Evolutionary conservation across 2,329 filamentous ascomycete genomes (phyloP).

Genomic region (Ophiostoma pallidulum): DNA sequence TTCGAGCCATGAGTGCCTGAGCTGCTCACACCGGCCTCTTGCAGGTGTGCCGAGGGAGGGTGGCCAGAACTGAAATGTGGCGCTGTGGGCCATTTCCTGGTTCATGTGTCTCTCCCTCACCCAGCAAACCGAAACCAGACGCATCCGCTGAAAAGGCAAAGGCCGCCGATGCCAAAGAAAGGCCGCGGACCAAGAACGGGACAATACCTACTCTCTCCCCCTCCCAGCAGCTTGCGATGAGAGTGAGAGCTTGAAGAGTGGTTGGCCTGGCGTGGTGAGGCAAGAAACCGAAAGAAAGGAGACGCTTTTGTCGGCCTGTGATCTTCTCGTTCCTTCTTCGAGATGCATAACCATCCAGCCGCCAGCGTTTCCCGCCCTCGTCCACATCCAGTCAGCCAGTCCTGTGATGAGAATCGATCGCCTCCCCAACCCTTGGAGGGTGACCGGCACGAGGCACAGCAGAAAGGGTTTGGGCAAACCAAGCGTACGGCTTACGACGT

Average conservation of each 20-base stretch:
- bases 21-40: not conserved
- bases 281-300: not conserved
- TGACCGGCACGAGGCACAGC: conserved; percentile 4
- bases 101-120: not conserved
- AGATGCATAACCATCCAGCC: conserved; percentile 1
- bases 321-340: not conserved
- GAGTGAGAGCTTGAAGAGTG: not conserved
- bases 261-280: too few species aligned
- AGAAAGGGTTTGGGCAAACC: not conserved
- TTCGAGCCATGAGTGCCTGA: not conserved
- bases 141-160: too few species aligned
- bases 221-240: not conserved
- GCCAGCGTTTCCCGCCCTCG: not conserved
- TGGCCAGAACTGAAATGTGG: not conserved
- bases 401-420: not conserved
- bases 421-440: conserved; percentile 4
- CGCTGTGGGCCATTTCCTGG: not conserved
- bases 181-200: too few species aligned
- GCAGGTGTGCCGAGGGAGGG: not conserved
- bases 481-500: not conserved
- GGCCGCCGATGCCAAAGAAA: too few species aligned
- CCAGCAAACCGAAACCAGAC: conserved; percentile 3
- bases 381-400: not conserved
- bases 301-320: not conserved
- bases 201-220: not conserved